These are phyloP conservation scores for Schizochytrium sp. DNA, from an alignment of 108 stramenopile species.

Conservation along the genomic window DNA sequence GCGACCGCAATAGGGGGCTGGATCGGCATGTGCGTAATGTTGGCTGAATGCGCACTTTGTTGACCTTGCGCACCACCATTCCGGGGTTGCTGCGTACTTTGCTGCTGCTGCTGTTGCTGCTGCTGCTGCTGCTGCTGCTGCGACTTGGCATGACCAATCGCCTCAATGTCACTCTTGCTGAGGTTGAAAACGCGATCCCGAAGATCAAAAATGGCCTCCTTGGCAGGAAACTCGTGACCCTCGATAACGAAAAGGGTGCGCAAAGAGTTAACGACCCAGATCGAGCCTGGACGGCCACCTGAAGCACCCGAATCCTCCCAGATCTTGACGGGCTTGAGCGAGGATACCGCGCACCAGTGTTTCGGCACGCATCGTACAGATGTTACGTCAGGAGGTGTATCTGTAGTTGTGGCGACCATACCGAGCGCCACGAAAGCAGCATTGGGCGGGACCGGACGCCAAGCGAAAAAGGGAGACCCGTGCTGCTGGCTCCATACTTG, in stretches of 20 bases:
- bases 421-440: constrained; percentile 44
- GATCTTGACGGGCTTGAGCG: constrained; percentile 39
- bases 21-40: too few species aligned
- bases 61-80: too few species aligned
- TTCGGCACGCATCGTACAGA: constrained; percentile 42
- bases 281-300: not conserved
- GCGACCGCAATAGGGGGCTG: too few species aligned
- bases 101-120: too few species aligned
- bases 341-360: constrained; percentile 34
- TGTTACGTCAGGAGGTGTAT: constrained; percentile 36
- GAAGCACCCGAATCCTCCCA: not conserved
- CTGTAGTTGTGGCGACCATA: constrained; percentile 42
- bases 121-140: not conserved
- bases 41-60: too few species aligned
- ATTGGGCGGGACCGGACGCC: constrained; percentile 47
- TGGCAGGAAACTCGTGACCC: not conserved
- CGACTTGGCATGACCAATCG: not conserved
- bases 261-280: not conserved
- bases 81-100: too few species aligned
- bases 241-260: not conserved
- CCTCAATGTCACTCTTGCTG: not conserved
- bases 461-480: constrained; percentile 39
- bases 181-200: not conserved
- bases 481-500: constrained; percentile 44
- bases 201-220: not conserved